Base-by-base conservation (phyloP, 805 yeast genomes). In the Cyberlindnera euphorbiae region DNA sequence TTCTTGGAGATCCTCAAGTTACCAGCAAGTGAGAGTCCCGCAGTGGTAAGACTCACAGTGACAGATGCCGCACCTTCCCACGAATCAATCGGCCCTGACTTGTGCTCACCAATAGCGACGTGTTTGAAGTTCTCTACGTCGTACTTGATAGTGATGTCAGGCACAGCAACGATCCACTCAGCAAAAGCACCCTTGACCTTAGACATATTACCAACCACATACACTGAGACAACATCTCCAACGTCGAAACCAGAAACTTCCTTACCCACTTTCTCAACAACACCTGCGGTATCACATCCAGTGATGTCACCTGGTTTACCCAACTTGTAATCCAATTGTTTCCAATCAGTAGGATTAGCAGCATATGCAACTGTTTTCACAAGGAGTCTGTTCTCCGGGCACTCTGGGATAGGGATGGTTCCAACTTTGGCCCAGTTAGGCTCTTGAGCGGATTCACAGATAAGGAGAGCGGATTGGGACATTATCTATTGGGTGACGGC, bases 321-420 rank as follows among this genome's bases (percentile, higher is more conserved):
- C 38, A 59, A 46, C 8, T 62, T 49, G 35, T 36, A 55, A 4
- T 52, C 64, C 28, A 69, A 52, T 47, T 79, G 83, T 49, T 79
- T 79, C 80, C 82, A 79, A 51, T 82, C 89, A 5, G 82, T 74
- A 28, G 88, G 88, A 50, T 81, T 82, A 26, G 69, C 66, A 1
- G 82, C 85, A 35, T 58, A 71, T 8, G 83, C 76, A 17, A 57
- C 55, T 5, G 74, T 64, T 52, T 74, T 69, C 36, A 82, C 56
- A 11, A 79, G 56, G 10, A 79, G 48, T 39, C 69, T 63, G 26
- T 40, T 35, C 1, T 34, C 38, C 1, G 29, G 15, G 8, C 45
- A 44, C 17, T 42, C 35, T 17, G 47, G 45, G 26, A 46, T 30
- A 24, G 57, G 45, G 12, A 45, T 33, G 4, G 40, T 18, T 5